These are phyloP conservation scores for Euphorbia corollata DNA, from an alignment of 441 rosid species.

Conservation along the genomic window DNA sequence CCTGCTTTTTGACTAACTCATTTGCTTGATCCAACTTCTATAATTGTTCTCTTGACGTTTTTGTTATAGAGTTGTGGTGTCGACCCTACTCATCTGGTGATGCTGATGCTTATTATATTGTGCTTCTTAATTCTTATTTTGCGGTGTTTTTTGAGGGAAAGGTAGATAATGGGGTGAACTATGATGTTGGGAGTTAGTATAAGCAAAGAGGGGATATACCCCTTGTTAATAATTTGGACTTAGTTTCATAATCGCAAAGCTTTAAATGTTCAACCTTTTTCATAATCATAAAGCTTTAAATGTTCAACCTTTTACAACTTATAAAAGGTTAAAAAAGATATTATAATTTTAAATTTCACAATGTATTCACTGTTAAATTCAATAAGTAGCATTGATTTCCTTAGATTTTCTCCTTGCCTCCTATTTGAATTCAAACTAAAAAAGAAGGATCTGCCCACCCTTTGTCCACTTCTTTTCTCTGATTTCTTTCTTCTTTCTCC, in stretches of 20 bases:
- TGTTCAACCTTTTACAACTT: no score
- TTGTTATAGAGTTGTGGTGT: background rate
- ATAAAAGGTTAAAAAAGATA: background rate
- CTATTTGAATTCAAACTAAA: background rate
- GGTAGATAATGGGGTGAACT: background rate
- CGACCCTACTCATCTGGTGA: background rate
- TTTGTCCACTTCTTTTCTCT: background rate
- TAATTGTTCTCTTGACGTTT: background rate
- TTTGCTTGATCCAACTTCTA: background rate
- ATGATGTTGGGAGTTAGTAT: background rate
- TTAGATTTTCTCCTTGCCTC: background rate
- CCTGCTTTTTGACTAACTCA: slow-evolving; percentile 8
- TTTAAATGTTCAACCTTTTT: background rate
- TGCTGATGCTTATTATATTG: background rate
- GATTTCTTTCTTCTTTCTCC: background rate
- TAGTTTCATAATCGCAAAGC: background rate
- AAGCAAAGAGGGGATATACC: background rate
- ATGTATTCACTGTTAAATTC: background rate
- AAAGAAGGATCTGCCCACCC: background rate
- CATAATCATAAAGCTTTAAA: background rate
- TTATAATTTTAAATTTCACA: background rate
- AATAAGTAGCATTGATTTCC: background rate
- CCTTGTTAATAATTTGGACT: background rate
- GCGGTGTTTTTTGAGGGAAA: background rate
- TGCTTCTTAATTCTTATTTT: background rate